phyloP scores from a whole-genome alignment of 768 basidiomycete species.

The Leucocoprinus birnbaumii region DNA sequence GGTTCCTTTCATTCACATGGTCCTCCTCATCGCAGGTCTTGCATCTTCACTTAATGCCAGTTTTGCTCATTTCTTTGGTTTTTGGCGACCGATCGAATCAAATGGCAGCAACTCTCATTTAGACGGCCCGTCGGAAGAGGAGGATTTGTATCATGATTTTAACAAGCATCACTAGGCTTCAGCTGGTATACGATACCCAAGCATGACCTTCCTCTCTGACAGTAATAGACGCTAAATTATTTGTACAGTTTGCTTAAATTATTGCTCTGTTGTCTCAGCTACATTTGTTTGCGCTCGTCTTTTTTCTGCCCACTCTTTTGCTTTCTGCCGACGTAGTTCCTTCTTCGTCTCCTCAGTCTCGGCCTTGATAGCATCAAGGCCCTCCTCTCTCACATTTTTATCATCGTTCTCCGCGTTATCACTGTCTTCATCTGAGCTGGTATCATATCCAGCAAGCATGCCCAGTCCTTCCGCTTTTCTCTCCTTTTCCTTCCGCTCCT shows the following conservation, averaged over 20 bases:
- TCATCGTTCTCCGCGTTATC: constrained; percentile 19
- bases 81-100: constrained; percentile 22
- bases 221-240: no score
- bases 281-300: constrained; percentile 26
- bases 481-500: constrained; percentile 23
- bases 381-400: no score
- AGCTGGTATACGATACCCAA: background rate
- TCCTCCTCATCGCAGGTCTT: constrained; percentile 23
- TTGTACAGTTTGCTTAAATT: background rate
- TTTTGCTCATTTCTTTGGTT: constrained; percentile 29
- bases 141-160: background rate
- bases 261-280: background rate
- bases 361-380: no score
- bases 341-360: constrained; percentile 24
- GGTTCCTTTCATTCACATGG: constrained; percentile 30
- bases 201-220: background rate
- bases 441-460: constrained; percentile 56
- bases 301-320: constrained; percentile 56
- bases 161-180: background rate
- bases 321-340: constrained; percentile 51
- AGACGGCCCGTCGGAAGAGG: constrained; percentile 5
- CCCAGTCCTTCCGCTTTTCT: constrained; percentile 36
- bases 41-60: constrained; percentile 27
- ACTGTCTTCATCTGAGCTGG: constrained; percentile 30
- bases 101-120: background rate